Evolutionary conservation across 495 filamentous ascomycete species (phyloP), one percentile per base, ranked within the genome.

Genomic region (Penicillium cosmopolitanum): DNA sequence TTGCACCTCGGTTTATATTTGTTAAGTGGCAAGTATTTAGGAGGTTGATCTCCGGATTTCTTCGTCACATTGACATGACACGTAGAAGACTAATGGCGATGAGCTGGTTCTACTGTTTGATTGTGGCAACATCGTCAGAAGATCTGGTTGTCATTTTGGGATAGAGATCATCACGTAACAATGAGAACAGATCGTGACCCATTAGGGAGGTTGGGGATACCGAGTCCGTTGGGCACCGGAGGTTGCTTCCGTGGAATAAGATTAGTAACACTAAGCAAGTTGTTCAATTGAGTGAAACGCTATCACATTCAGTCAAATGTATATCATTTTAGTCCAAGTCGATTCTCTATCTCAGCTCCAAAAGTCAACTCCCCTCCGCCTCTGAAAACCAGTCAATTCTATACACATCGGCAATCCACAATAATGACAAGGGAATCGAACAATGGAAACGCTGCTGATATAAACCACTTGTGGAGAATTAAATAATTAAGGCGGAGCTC

Each of bases 401-500:
- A 64, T 64, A 58, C 55, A 67, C 61, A 57, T 60, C 44, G 50
- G 57, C 47, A 42, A 61, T 53, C 58, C 62, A 63, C 56, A 67
- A 56, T 58, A 64, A 60, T 57, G 50, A 57, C 62, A 54, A 46
- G 48, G 53, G 55, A 57, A 55, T 57, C 50, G 50, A 63, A 68
- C 55, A 61, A 61, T 58, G 59, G 59, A 43, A 63, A 66, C 63
- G 60, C 65, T 60, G 54, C 61, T 64, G 57, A 63, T 67, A 62
- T 57, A 54, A 54, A 64, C 57, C 65, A 68, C 40, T 57, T 56
- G 62, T 44, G 57, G 13, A 50, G 18, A 50, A 71, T 69, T 71
- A 69, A 66, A 68, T 66, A 58, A 68, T 66, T 71, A 69, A 65
- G 53, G 53, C 57, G 66, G 66, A 62, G 52, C 65, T 67, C 68